Conservation (phyloP, 768 basidiomycete species). For the Lactarius akahatsu region DNA sequence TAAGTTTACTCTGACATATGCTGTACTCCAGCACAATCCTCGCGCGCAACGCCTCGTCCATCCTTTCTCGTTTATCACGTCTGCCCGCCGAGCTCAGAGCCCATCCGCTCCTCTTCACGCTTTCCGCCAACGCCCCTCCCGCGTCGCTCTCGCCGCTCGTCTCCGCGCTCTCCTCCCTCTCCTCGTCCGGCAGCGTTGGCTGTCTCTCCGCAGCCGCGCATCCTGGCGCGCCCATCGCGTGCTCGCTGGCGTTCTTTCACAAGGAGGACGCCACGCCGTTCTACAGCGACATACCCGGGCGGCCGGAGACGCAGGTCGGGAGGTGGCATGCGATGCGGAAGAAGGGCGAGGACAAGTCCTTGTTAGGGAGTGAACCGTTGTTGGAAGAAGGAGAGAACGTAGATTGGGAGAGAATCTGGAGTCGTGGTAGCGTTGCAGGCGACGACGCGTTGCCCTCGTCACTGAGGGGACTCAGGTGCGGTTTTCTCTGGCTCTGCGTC, state of each 20-base stretch:
- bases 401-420: slow-evolving; percentile 58
- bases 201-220: slow-evolving; percentile 57
- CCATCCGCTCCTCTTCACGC: slow-evolving; percentile 48
- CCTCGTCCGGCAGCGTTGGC: slow-evolving; percentile 46
- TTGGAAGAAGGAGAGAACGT: slow-evolving; percentile 32
- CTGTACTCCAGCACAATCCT: slow-evolving; percentile 24
- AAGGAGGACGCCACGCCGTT: slow-evolving; percentile 47
- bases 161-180: slow-evolving; percentile 30
- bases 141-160: slow-evolving; percentile 38
- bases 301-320: slow-evolving; percentile 61
- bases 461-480: slow-evolving; percentile 42
- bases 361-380: slow-evolving; percentile 9
- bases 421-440: slow-evolving; percentile 31
- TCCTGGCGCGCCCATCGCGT: slow-evolving; percentile 40
- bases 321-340: slow-evolving; percentile 64
- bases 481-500: slow-evolving; percentile 21
- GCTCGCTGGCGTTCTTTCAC: slow-evolving; percentile 59
- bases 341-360: slow-evolving; percentile 20
- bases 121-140: slow-evolving; percentile 45
- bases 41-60: slow-evolving; percentile 21
- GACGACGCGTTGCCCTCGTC: slow-evolving; percentile 38
- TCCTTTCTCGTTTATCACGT: slow-evolving; percentile 17
- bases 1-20: not conserved
- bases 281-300: slow-evolving; percentile 62
- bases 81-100: slow-evolving; percentile 22